Evolutionary conservation across 306 rosid genomes (phyloP), one percentile per base, ranked within the genome.

Genomic region (Prosopis cineraria): DNA sequence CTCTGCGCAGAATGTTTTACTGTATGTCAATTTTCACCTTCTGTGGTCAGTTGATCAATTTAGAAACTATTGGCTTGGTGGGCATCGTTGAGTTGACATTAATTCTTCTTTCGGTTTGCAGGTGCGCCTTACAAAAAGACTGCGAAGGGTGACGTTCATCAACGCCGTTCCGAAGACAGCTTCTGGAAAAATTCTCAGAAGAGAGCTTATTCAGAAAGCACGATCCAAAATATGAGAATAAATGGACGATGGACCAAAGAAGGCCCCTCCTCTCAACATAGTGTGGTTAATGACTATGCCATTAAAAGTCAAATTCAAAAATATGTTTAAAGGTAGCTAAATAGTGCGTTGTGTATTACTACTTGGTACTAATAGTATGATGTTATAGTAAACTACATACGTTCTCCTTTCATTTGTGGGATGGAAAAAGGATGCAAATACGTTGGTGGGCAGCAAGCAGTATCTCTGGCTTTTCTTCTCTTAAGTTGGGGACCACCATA

Each of bases 41-140:
- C 27, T 25, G 34, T 58, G 48, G 25, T 75, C 58, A 31, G 53
- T 6, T 67, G 6, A 34, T 60, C n/a, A n/a, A 45, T 20, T n/a
- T 58, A 4, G n/a, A 33, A 58, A 34, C 6, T 27, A 37, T 47
- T 53, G 5, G 10, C 25, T 10, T 29, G 29, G 17, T 48, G 36
- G 63, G 40, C 63, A 53, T 55, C 24, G 24, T 33, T 24, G 63
- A 12, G 33, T n/a, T 33, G 55, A 39, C 47, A 25, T 63, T 58
- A 20, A n/a, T 52, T 62, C 62, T 58, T 58, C 13, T 37, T 14
- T 77, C 48, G 77, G 66, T 62, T 56, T 68, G 77, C 85, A 92
- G 98, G 97, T 69, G 91, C 98, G 10, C 90, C 95, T 45, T 95
- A 84, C 87, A n/a, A 95, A 95, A 87, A 84, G 95, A 89, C 66